phyloP scores from a whole-genome alignment of 768 basidiomycete species.

The Jaapia argillacea region DNA sequence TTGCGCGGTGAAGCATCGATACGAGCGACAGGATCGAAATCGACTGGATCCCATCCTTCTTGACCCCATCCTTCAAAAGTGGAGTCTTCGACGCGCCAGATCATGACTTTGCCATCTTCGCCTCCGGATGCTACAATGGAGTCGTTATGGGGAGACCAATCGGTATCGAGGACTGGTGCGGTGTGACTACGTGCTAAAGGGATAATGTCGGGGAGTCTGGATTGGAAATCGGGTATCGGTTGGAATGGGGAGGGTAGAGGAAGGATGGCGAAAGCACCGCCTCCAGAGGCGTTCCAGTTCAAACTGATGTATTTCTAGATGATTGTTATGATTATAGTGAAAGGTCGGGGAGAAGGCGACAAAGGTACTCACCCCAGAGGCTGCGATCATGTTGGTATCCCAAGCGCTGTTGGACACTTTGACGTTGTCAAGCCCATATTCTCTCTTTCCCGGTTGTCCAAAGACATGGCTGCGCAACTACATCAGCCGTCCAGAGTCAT shows the following conservation, averaged over 20 bases:
- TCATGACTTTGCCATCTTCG: constrained; percentile 88
- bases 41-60: constrained; percentile 73
- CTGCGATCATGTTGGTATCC: constrained; percentile 90
- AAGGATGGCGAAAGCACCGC: constrained; percentile 90
- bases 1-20: constrained; percentile 79
- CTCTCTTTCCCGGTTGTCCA: constrained; percentile 81
- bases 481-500: constrained; percentile 3
- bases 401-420: constrained; percentile 86
- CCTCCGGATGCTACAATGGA: constrained; percentile 82
- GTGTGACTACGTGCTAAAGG: constrained; percentile 86
- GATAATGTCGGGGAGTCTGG: constrained; percentile 84
- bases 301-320: constrained; percentile 60
- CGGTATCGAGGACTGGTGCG: constrained; percentile 84
- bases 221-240: constrained; percentile 42
- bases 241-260: constrained; percentile 72
- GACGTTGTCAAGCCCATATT: constrained; percentile 70
- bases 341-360: constrained; percentile 3
- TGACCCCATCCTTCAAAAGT: constrained; percentile 78
- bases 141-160: constrained; percentile 95
- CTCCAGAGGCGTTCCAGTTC: constrained; percentile 92
- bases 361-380: constrained; percentile 54
- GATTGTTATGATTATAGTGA: constrained; percentile 5
- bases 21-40: constrained; percentile 78
- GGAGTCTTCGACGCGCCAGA: constrained; percentile 73
- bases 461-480: constrained; percentile 68